Evolutionary conservation across 192 early-diverging fungal species (phyloP), one percentile per base, ranked within the genome.

Genomic region (Dissophora ornata): DNA sequence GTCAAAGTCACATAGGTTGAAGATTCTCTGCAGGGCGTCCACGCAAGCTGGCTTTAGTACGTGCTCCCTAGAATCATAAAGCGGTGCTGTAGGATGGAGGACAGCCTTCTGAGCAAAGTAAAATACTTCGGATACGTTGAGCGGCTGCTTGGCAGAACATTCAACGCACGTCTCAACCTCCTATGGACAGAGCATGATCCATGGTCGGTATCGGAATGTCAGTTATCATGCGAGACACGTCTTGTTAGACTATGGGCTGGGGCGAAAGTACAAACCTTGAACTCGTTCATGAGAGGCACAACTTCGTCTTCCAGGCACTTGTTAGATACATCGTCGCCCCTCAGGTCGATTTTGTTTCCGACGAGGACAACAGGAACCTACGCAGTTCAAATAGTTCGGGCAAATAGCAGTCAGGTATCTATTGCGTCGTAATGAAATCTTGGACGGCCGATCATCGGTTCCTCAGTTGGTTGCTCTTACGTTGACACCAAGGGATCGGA

Each of bases 51-150:
- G 93, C 73, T 97, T 98, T 42, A 99, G 71, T 12, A 86, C 90
- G 75, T 98, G 96, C 69, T 95, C 95, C 47, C 94, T 83, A 4
- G 95, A 93, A 82, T 99, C 97, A 63, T 98, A 99, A 25, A 99
- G 84, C 4, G 97, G 97, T 13, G 94, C 93, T 2, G 97, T 98
- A 6, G 98, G 98, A 69, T 99, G 95, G 44, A 98, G 77, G 12
- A 99, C 97, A 5, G 98, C 98, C 79, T 98, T 98, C 86, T 99
- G 98, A 5, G 98, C 98, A 90, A 98, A 98, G 80, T 98, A 99
- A 78, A 99, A 99, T n/a, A 99, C 95, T 86, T 99, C 98, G 0
- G 95, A 95, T 1, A 98, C 95, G 75, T 98, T 98, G 38, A 98
- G 80, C 25, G 92, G 85, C 69, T 93, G 90, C 78, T 95, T 97